A percentile compares a stretch with the other conserved stretches of the same genome.
Evolutionary conservation across 1,139 yeast species (phyloP).

Genomic region (Yamadazyma membranifaciens): DNA sequence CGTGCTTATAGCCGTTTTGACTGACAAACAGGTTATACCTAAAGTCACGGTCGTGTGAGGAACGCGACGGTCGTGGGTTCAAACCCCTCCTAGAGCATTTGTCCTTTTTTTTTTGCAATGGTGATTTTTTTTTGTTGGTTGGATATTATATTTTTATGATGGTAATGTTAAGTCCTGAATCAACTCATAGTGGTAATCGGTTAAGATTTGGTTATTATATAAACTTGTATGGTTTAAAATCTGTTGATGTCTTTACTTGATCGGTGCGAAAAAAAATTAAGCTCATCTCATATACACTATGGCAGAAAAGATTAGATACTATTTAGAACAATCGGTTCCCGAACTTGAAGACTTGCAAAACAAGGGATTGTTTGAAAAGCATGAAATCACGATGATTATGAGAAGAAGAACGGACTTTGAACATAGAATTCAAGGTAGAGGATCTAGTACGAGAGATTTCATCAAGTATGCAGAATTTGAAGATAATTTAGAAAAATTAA

Average conservation of each 20-base stretch:
- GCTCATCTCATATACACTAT: constrained; percentile 26
- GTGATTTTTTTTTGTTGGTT: too few relatives aligned
- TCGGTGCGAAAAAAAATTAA: constrained; percentile 6
- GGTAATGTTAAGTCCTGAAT: too few relatives aligned
- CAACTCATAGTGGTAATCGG: too few relatives aligned
- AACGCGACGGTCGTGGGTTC: constrained; percentile 61
- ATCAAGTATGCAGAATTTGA: constrained; percentile 81
- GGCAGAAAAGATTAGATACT: constrained; percentile 77
- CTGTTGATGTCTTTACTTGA: not conserved
- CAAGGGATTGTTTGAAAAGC: constrained; percentile 75
- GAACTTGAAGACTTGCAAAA: constrained; percentile 86
- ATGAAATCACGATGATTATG: constrained; percentile 84
- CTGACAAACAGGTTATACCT: constrained; percentile 49
- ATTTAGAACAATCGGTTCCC: constrained; percentile 81
- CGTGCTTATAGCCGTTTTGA: constrained; percentile 52
- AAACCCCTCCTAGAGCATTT: constrained; percentile 57
- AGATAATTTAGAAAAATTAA: constrained; percentile 70
- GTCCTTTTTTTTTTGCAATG: constrained; percentile 27
- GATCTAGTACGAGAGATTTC: constrained; percentile 76
- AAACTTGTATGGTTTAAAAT: too few relatives aligned
- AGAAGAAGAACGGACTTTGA: constrained; percentile 94
- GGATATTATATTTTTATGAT: too few relatives aligned
- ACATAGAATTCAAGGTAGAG: constrained; percentile 83
- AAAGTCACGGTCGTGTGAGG: constrained; percentile 57
- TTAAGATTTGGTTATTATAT: too few relatives aligned